These are phyloP conservation scores for Triticum timopheevii DNA, from an alignment of 176 grass and related monocot genomes.

Conservation along the genomic window DNA sequence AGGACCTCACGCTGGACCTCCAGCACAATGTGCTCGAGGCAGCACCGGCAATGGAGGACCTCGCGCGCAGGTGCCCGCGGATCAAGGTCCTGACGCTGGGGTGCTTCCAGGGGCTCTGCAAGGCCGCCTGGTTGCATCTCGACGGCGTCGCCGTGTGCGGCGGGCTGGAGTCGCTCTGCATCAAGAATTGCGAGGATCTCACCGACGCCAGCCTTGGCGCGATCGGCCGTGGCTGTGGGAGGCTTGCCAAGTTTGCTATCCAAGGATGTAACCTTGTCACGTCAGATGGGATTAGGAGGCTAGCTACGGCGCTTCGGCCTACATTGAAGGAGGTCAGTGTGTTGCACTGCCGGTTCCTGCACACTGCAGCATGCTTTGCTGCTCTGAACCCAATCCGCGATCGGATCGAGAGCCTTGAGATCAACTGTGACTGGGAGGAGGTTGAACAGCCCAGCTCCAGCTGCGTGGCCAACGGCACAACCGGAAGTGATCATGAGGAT, in stretches of 20 bases:
- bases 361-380: conserved; percentile 47
- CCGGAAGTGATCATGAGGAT: conserved; percentile 29
- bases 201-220: conserved; percentile 56
- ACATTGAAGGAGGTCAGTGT: conserved; percentile 75
- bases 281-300: conserved; percentile 48
- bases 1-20: conserved; percentile 78
- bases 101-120: conserved; percentile 79
- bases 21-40: conserved; percentile 64
- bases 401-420: conserved; percentile 74
- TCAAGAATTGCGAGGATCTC: conserved; percentile 82
- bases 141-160: conserved; percentile 88
- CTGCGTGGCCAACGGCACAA: conserved; percentile 18
- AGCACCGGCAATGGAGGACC: conserved; percentile 58
- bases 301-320: conserved; percentile 38
- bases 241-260: conserved; percentile 64
- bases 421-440: conserved; percentile 75
- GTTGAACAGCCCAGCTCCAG: conserved; percentile 11
- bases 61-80: conserved; percentile 54
- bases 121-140: conserved; percentile 65
- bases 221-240: conserved; percentile 73
- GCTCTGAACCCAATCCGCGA: conserved; percentile 67
- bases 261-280: conserved; percentile 65
- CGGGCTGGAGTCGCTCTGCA: conserved; percentile 60
- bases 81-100: conserved; percentile 72
- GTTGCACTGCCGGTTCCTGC: conserved; percentile 62